These are phyloP conservation scores for Colletotrichum liaoningense DNA, from an alignment of 2,329 filamentous ascomycete genomes.

Conservation along the genomic window DNA sequence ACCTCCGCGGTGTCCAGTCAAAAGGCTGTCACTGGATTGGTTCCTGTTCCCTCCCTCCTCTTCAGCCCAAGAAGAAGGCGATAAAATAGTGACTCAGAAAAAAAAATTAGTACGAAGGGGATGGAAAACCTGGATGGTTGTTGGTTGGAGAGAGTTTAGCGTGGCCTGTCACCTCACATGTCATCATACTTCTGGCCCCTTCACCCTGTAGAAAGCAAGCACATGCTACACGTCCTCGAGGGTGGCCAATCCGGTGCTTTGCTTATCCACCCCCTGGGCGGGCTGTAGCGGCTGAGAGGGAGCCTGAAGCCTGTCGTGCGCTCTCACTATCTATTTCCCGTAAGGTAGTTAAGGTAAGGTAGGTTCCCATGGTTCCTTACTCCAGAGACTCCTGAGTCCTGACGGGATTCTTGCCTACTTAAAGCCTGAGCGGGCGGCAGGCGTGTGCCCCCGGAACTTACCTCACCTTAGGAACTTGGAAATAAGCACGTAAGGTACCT, in stretches of 20 bases:
- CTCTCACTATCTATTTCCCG: background rate
- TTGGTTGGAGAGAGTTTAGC: slow-evolving; percentile 20
- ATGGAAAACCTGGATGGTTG: background rate
- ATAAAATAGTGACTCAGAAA: background rate
- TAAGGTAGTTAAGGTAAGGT: too few species aligned
- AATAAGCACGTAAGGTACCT: too few species aligned
- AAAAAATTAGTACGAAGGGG: background rate
- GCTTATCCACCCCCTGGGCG: slow-evolving; percentile 23
- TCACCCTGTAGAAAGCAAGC: slow-evolving; percentile 27
- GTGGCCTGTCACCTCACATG: slow-evolving; percentile 36
- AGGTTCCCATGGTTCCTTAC: too few species aligned
- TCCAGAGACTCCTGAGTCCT: too few species aligned
- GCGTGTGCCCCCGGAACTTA: background rate
- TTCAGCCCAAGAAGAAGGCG: background rate
- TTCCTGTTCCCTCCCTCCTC: background rate
- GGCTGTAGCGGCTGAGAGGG: slow-evolving; percentile 27
- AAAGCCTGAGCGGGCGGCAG: background rate
- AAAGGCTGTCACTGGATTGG: background rate
- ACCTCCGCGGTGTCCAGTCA: background rate
- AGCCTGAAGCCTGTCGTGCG: slow-evolving; percentile 18
- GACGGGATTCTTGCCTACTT: background rate
- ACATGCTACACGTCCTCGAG: slow-evolving; percentile 25
- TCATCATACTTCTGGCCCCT: slow-evolving; percentile 28
- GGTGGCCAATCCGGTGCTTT: slow-evolving; percentile 32
- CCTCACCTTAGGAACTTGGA: too few species aligned